phyloP scores from a whole-genome alignment of 805 yeast genomes.

The Candida railenensis region DNA sequence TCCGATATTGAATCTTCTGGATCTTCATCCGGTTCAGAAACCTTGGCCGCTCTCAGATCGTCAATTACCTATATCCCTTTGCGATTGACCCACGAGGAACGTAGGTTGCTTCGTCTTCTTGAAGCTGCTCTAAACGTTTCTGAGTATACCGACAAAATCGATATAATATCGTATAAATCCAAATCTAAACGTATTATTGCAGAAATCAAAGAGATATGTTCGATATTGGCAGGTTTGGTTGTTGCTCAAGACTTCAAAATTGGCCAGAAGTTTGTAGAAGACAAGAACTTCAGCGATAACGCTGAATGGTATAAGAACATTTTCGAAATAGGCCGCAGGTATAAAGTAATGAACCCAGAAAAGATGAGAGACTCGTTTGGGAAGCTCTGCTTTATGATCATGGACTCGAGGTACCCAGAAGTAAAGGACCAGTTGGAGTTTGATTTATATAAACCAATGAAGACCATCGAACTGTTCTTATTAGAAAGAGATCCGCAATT shows the following conservation, averaged over 20 bases:
- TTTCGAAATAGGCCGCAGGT: conserved; percentile 78
- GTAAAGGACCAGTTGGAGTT: conserved; percentile 71
- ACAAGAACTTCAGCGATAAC: conserved; percentile 66
- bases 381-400: conserved; percentile 76
- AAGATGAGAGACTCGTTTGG: conserved; percentile 78
- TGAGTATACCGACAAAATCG: conserved; percentile 79
- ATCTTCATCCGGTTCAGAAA: neutral
- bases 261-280: conserved; percentile 63
- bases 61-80: conserved; percentile 58
- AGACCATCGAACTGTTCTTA: conserved; percentile 55
- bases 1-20: neutral
- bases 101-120: conserved; percentile 62
- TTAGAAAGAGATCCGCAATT: conserved; percentile 35
- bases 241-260: conserved; percentile 73
- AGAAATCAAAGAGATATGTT: conserved; percentile 73
- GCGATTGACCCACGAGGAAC: conserved; percentile 65
- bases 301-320: conserved; percentile 70
- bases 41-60: conserved; percentile 1
- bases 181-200: conserved; percentile 70
- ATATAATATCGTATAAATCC: conserved; percentile 62
- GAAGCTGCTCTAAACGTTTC: conserved; percentile 79
- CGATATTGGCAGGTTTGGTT: conserved; percentile 74
- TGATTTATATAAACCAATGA: conserved; percentile 69
- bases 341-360: conserved; percentile 83
- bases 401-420: conserved; percentile 79